phyloP scores from a whole-genome alignment of 768 basidiomycete species.

The Rhizopogon salebrosus region DNA sequence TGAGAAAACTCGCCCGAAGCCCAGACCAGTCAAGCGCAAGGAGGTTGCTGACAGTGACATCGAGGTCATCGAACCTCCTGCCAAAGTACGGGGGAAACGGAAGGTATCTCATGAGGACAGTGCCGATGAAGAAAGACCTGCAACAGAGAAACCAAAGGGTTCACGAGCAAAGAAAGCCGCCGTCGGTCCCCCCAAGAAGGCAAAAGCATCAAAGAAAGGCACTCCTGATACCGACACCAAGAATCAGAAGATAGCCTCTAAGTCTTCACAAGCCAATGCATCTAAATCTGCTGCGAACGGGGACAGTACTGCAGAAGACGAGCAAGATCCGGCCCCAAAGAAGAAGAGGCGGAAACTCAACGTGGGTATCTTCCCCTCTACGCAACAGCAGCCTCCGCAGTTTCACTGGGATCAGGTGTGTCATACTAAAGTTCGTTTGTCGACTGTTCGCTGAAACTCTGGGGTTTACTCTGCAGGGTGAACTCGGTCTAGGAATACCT shows the following conservation, averaged over 20 bases:
- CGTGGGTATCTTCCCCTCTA: slow-evolving; percentile 33
- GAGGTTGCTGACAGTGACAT: slow-evolving; percentile 27
- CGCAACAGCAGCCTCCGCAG: slow-evolving; percentile 26
- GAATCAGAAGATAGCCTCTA: slow-evolving; percentile 13
- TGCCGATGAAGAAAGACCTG: slow-evolving; percentile 10
- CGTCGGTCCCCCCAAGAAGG: slow-evolving; percentile 9
- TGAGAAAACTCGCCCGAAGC: slow-evolving; percentile 19
- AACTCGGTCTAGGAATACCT: slow-evolving; percentile 55
- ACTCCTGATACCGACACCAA: slow-evolving; percentile 13
- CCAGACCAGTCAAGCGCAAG: slow-evolving; percentile 10
- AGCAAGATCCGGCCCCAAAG: slow-evolving; percentile 33
- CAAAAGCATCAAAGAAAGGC: slow-evolving; percentile 9
- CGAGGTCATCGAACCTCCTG: slow-evolving; percentile 20
- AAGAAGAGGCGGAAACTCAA: slow-evolving; percentile 73
- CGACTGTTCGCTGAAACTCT: not conserved
- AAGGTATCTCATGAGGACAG: slow-evolving; percentile 25
- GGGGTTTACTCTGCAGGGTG: slow-evolving; percentile 22
- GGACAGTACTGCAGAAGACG: slow-evolving; percentile 13
- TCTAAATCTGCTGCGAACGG: slow-evolving; percentile 9
- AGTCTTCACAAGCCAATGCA: slow-evolving; percentile 13
- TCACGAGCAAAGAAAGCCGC: slow-evolving; percentile 19
- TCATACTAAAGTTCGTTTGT: slow-evolving; percentile 2
- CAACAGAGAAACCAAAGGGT: slow-evolving; percentile 22
- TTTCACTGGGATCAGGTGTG: slow-evolving; percentile 44
- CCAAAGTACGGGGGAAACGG: slow-evolving; percentile 35